Evolutionary conservation across 2,329 filamentous ascomycete genomes (phyloP).

Genomic region (Fusarium ambrosium): DNA sequence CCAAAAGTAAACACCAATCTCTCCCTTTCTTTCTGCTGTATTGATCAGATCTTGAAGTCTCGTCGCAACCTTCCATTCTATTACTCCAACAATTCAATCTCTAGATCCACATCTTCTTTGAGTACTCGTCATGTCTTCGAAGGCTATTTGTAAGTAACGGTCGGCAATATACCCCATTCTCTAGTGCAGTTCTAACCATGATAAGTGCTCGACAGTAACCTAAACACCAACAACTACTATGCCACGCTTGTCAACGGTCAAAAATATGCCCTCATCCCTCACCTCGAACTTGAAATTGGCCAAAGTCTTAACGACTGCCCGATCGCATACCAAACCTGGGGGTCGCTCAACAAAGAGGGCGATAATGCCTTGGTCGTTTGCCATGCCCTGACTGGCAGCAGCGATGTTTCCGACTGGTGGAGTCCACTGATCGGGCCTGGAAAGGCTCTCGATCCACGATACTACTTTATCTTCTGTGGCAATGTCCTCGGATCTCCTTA

Average conservation of each 20-base stretch:
- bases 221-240: neutral
- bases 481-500: constrained; percentile 14
- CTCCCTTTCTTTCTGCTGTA: neutral
- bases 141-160: neutral
- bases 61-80: neutral
- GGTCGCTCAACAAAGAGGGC: neutral
- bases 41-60: neutral
- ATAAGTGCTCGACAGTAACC: neutral
- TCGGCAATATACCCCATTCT: neutral
- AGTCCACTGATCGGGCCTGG: constrained; percentile 12
- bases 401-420: constrained; percentile 18
- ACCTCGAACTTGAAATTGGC: constrained; percentile 2
- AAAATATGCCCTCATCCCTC: constrained; percentile 1
- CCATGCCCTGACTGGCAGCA: constrained; percentile 17
- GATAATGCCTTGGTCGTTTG: constrained; percentile 15
- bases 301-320: neutral
- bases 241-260: neutral
- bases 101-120: too few species aligned
- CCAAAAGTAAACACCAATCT: neutral
- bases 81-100: neutral
- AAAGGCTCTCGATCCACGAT: constrained; percentile 12
- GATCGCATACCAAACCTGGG: constrained; percentile 19
- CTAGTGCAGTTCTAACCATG: neutral
- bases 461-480: constrained; percentile 10
- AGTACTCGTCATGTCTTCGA: neutral